Evolutionary conservation across 1,284 basidiomycete species (phyloP).

Genomic region (Moniliophthora roreri): DNA sequence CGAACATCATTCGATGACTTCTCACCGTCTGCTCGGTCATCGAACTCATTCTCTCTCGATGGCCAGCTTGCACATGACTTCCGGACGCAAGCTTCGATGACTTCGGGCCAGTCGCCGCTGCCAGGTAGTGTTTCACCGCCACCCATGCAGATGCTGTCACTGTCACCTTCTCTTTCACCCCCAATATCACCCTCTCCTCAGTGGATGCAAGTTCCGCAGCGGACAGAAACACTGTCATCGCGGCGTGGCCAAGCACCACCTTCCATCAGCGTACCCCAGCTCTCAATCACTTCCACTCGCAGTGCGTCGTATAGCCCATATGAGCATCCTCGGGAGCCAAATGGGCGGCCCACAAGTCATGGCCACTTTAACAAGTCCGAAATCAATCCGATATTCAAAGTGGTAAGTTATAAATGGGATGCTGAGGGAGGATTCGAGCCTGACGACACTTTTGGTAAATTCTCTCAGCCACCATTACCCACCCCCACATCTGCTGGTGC

Average conservation of each 20-base stretch:
- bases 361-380: conserved; percentile 52
- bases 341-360: conserved; percentile 43
- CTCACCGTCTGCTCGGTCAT: conserved; percentile 72
- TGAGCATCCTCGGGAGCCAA: conserved; percentile 45
- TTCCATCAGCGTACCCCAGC: conserved; percentile 40
- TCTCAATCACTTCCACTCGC: conserved; percentile 32
- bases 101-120: conserved; percentile 48
- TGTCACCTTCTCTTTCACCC: conserved; percentile 60
- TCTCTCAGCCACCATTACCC: conserved; percentile 8
- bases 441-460: conserved; percentile 18
- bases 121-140: conserved; percentile 71
- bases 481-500: conserved; percentile 3
- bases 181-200: conserved; percentile 59
- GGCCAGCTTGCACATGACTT: conserved; percentile 81
- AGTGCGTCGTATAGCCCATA: conserved; percentile 37
- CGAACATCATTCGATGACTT: conserved; percentile 74
- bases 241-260: conserved; percentile 39
- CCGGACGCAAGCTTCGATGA: conserved; percentile 70
- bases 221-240: conserved; percentile 32
- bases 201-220: conserved; percentile 53
- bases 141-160: conserved; percentile 68
- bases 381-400: conserved; percentile 91
- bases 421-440: conserved; percentile 25
- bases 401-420: conserved; percentile 61
- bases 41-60: conserved; percentile 80